Evolutionary conservation across 2,329 filamentous ascomycete genomes (phyloP), one percentile per base, ranked within the genome.

Genomic region (Niveomyces coronatus): DNA sequence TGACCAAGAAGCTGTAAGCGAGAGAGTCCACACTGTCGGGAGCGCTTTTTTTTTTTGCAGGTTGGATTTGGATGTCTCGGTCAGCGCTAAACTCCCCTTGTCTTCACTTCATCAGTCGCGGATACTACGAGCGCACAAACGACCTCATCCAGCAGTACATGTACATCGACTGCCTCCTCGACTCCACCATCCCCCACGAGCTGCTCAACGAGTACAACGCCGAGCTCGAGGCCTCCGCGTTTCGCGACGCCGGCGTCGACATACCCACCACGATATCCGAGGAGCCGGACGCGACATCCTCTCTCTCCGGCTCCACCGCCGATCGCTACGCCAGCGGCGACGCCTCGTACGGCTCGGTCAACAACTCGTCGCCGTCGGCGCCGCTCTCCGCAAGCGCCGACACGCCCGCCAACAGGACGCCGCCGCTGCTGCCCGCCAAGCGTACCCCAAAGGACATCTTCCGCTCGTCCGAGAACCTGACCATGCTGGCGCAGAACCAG

Each of bases 101-200:
- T 24, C 8, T 31, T 18, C 20, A 10, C 7, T 30, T 26, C 14
- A 14, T 2, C 45, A 81, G 76, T 43, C 82, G 87, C 32, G 55
- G 80, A 52, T 95, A 94, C 63, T 94, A 96, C 54, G 81, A 93
- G 65, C 77, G 85, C 30, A 89, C 80, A 54, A 96, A 96, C 61
- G 79, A 80, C 48, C 68, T 95, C 30, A 78, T 96, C 42, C 84
- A 91, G 57, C 83, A 94, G 56, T 96, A 95, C 57, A 70, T 93
- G 45, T 95, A 93, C 57, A 94, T 95, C 50, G 89, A 95, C 61
- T 76, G 82, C 37, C 68, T 96, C 40, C 71, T 96, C 44, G 87
- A 94, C 61, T 94, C 86, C 8, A 88, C 85, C 20, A 74, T 94
- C n/a, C 88, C 88, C 2, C 88, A 94, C 53, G 81, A 89, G 50